Conservation (phyloP, 768 basidiomycete species). For the Royoungia palumana region DNA sequence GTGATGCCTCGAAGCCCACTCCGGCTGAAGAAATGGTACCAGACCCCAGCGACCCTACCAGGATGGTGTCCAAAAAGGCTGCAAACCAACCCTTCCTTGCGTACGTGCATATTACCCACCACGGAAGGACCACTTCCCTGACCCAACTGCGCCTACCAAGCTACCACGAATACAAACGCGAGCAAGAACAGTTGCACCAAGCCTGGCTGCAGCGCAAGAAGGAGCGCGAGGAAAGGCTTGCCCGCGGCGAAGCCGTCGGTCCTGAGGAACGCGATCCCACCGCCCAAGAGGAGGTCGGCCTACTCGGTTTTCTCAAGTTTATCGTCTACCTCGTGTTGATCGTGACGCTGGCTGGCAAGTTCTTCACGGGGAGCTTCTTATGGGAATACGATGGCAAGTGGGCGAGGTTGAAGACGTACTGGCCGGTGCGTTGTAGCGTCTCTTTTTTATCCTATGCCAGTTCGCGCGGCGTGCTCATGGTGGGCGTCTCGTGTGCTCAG, state of each 20-base stretch:
- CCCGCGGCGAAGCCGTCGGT: constrained; percentile 68
- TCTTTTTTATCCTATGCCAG: too few relatives aligned
- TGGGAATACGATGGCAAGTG: constrained; percentile 81
- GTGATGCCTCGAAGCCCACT: constrained; percentile 37
- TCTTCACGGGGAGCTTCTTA: constrained; percentile 80
- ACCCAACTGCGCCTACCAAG: constrained; percentile 32
- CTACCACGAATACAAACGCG: constrained; percentile 62
- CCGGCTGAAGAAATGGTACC: constrained; percentile 48
- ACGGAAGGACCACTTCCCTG: too few relatives aligned
- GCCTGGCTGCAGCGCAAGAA: constrained; percentile 70
- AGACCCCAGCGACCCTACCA: constrained; percentile 62
- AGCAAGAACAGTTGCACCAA: constrained; percentile 56
- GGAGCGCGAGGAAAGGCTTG: constrained; percentile 69
- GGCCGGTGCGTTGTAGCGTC: constrained; percentile 46
- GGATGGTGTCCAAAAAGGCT: constrained; percentile 75
- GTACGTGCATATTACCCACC: constrained; percentile 41
- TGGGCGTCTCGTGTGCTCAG: constrained; percentile 4
- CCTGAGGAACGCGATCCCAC: constrained; percentile 75
- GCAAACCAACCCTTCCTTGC: constrained; percentile 85
- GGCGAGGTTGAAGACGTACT: constrained; percentile 55
- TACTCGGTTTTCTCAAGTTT: constrained; percentile 67
- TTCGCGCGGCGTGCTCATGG: background rate
- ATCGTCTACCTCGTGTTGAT: constrained; percentile 53
- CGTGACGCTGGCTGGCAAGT: constrained; percentile 65
- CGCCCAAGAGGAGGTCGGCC: constrained; percentile 60